Base-by-base conservation (phyloP, 2,329 filamentous ascomycete species). In the Microcera coccophila region DNA sequence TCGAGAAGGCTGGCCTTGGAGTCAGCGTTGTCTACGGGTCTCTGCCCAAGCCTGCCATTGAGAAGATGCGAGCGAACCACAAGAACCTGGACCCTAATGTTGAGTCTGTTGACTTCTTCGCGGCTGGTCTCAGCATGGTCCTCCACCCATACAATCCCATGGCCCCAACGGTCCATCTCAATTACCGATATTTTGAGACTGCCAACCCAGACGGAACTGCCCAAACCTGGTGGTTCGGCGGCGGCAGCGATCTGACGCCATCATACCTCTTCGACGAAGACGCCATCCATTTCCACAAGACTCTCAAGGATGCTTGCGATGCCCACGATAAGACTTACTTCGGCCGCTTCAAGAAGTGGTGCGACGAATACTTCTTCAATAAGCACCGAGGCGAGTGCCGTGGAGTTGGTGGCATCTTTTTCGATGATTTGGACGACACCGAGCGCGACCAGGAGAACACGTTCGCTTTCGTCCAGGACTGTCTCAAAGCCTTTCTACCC, bases 181-280 rank as follows among this genome's bases (percentile, higher is more conserved):
- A 98, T 74, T 97, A 97, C 74, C 83, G 93, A 44, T 98, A 98
- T 70, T 98, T 98, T 62, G 93, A 98, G 73, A 98, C 93, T 2
- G 86, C 87, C 47, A 86, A 91, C 58, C 79, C 85, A 8, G 85
- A 91, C 57, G 89, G 87, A 33, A 85, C 76, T 53, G 84, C 76
- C 39, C 89, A 91, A 52, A 85, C 90, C 7, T 98, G 93, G 91
- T 98, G 93, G 93, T 98, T 95, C 60, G 93, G 93, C 51, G 93
- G 93, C 38, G 93, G 93, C 43, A 90, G 88, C 40, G 93, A 98
- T 67, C 70, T 98, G 54, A 98, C 93, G 11, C 93, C 93, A 0
- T 82, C 79, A 29, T 98, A 97, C 64, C 79, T 98, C 22, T 97
- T 95, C 68, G 91, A 96, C 57, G 93, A 98, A 65, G 93, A 98